These are phyloP conservation scores for Cajanus cajan DNA, from an alignment of 306 rosid genomes.

Conservation along the genomic window DNA sequence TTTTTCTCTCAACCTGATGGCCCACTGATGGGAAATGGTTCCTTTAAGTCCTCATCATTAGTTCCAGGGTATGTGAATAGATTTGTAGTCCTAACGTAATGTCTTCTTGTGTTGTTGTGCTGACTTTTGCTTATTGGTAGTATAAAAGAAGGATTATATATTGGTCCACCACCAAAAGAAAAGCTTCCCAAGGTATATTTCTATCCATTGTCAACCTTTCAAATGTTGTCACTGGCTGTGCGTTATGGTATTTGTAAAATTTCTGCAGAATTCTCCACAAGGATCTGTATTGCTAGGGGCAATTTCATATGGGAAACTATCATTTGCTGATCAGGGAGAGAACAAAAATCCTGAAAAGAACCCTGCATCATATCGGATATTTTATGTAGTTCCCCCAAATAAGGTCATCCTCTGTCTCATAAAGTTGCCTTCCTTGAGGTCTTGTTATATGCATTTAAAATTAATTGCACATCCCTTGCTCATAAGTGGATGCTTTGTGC, in stretches of 20 bases:
- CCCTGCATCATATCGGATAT: conserved; percentile 64
- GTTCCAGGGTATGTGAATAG: conserved; percentile 74
- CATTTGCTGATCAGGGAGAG: conserved; percentile 46
- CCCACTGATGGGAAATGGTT: conserved; percentile 75
- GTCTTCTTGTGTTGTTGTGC: conserved; percentile 14
- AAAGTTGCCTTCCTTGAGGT: neutral
- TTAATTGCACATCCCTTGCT: conserved; percentile 9
- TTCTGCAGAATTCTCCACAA: conserved; percentile 64
- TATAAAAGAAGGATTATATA: conserved; percentile 79
- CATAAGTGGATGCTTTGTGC: neutral
- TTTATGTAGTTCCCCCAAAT: conserved; percentile 83
- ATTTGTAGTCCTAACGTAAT: conserved; percentile 27
- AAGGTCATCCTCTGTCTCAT: conserved; percentile 55
- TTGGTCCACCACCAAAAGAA: conserved; percentile 87
- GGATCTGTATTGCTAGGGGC: conserved; percentile 87
- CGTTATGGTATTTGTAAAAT: conserved; percentile 8
- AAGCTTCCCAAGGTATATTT: conserved; percentile 81
- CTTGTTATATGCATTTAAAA: conserved; percentile 2
- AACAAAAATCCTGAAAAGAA: conserved; percentile 62
- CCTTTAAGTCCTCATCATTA: conserved; percentile 68
- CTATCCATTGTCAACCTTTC: conserved; percentile 12
- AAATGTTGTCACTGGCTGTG: conserved; percentile 11
- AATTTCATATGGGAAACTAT: conserved; percentile 80
- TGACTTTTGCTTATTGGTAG: conserved; percentile 48
- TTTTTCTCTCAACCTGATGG: conserved; percentile 98